Evolutionary conservation across 2,329 filamentous ascomycete genomes (phyloP), one percentile per base, ranked within the genome.

Genomic region (Cryphonectria parasitica): DNA sequence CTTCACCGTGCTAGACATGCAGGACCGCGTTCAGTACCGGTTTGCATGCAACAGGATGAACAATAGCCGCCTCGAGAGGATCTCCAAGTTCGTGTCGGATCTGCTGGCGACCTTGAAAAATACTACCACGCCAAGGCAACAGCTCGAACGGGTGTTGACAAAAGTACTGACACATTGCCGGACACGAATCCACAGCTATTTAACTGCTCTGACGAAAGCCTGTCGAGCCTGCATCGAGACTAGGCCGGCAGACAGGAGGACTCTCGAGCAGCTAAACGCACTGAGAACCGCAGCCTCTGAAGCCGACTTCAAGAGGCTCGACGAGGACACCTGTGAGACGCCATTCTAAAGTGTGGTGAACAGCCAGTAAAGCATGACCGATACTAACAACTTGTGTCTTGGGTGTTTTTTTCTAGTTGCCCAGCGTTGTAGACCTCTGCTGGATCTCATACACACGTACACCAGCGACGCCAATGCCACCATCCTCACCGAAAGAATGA

Each of bases 31-130:
- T 22, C 67, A 69, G 10, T 72, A 72, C 17, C 58, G 69, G 25
- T 69, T 71, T 28, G 72, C 69, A 3, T 70, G 67, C 49, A 73
- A 73, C 56, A 36, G 28, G 34, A 45, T 62, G 15, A 64, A 22
- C 54, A 17, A 6, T n/a, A 25, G 10, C 25, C 25, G 65, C 22
- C 52, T 72, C 19, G 6, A 10, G 1, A 43, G 31, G 22, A 65
- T 63, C 17, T 22, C 22, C 19, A 39, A 45, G 0, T 71, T 69
- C 41, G 62, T 72, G 36, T n/a, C 7, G 28, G 63, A 43, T 5
- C 56, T 72, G 10, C 63, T 72, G 22, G 11, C 11, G 8, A 58
- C 36, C 6, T 15, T 60, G 39, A 13, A 19, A 15, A n/a, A n/a
- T 10, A 36, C 6, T 8, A 22, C 31, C 7, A n/a, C 7, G 22